Base-by-base conservation (phyloP, 495 filamentous ascomycete genomes). In the Penicillium desertorum region DNA sequence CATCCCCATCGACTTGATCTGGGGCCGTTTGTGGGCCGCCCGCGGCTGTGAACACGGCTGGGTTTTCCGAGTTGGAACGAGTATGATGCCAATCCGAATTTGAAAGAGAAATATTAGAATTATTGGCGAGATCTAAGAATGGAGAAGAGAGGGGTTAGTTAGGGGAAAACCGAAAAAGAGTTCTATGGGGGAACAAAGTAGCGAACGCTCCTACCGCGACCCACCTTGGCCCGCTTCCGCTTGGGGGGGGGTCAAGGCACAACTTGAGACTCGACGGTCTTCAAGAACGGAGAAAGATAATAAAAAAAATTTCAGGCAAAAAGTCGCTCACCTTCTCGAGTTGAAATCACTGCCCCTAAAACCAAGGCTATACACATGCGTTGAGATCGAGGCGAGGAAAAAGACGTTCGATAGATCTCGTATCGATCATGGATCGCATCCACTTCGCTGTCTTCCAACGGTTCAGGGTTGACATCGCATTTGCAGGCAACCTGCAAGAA, bases 401-500 rank as follows among this genome's bases (percentile, higher is more conserved):
- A 74, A 27, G 90, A 89, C 11, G 87, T 89, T 61, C 88, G 87
- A 61, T 88, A 86, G 53, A 87, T 82, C 55, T 87, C 85, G 57
- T 91, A 78, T 52, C 81, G 83, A 12, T 80, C 80, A 36, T 86
- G 71, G 51, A 80, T 65, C 22, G 67, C 79, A 56, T 79, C 79
- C 50, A 83, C 74, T 54, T 79, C 66, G 47, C 60, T 63, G 48
- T 73, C 66, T 20, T 71, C 67, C 22, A 47, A 9, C 39, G 53
- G 44, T 19, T 55, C 53, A 3, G 59, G 63, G 60, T 88, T 83
- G 45, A 93, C 78, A 65, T 95, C 91, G 75, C 88, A 93, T 78
- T 95, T 96, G 61, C 86, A 91, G 50, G 90, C 86, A 34, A 93
- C 91, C 45, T 95, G 80, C 43, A 91, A 74, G 56, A 85, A 85